Evolutionary conservation across 257 asterid genomes (phyloP), one percentile per base, ranked within the genome.

Genomic region (Penstemon davidsonii): DNA sequence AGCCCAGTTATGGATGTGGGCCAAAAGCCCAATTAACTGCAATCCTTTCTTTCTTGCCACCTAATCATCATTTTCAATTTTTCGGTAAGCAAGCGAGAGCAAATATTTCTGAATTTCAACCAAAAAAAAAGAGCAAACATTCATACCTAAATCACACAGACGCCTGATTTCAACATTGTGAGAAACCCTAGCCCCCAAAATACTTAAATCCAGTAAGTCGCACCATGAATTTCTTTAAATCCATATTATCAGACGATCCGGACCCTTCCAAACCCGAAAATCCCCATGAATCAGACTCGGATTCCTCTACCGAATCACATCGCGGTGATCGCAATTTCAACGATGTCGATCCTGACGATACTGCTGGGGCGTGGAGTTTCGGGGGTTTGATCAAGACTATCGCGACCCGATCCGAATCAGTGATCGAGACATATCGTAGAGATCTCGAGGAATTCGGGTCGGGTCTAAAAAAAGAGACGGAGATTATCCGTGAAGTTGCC

Each of bases 401-500:
- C 0, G 76, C 98, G 1, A 66, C 74, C 60, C 87, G 81, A 70
- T 91, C 96, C 50, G 98, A 92, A 71, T 85, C 97, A 3, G 86
- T 92, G 60, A 81, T 92, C 80, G 93, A 89, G 69, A 78, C 85
- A 0, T 92, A 90, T 80, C 88, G 88, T 8, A 81, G 75, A 40
- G 98, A 92, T 80, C 87, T 92, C 8, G 70, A 76, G 79, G 98
- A 90, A 78, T 92, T 92, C 64, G 82, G 93, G 56, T 78, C 84
- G 68, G 97, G 97, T 7, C 79, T 92, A 18, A 84, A 67, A 68
- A 90, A 88, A 66, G 98, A 92, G 81, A 83, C 89, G 39, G 90
- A 78, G n/a, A 62, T 85, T 12, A 66, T 92, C 81, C 89, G 96
- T 9, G 98, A 89, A 61, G 85, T 79, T 0, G 96, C 98, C 3